phyloP scores from a whole-genome alignment of 495 filamentous ascomycete species.

The Cudoniella acicularis region DNA sequence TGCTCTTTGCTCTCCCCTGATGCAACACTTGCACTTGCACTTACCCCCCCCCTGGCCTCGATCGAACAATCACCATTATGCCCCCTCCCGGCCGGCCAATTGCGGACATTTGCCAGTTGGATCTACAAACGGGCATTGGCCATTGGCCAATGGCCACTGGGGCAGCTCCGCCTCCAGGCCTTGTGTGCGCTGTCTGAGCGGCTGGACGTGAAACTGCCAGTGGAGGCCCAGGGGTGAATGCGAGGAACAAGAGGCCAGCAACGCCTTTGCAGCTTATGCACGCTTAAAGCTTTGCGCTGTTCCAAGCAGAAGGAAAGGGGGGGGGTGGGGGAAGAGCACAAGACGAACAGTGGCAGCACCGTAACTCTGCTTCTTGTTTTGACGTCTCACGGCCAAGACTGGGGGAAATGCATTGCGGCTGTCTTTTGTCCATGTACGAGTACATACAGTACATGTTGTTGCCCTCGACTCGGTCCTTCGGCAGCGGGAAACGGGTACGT shows the following conservation, averaged over 20 bases:
- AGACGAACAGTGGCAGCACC: not conserved
- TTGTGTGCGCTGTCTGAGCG: constrained; percentile 4
- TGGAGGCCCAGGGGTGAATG: not conserved
- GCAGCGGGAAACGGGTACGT: not conserved
- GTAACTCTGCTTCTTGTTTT: not conserved
- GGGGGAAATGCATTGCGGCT: not conserved
- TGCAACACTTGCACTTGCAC: not conserved
- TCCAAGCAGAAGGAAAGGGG: constrained; percentile 9
- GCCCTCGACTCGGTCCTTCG: not conserved
- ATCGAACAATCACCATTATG: constrained; percentile 5
- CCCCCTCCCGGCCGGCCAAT: constrained; percentile 11
- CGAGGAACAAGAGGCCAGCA: not conserved
- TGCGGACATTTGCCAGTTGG: not conserved
- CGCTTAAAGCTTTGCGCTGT: not conserved
- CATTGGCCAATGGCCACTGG: constrained; percentile 2
- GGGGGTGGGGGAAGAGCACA: not conserved
- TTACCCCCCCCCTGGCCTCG: not conserved
- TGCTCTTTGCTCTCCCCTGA: no score
- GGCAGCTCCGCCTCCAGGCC: not conserved
- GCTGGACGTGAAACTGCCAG: constrained; percentile 6
- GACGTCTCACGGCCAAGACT: not conserved
- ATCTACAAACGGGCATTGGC: constrained; percentile 25
- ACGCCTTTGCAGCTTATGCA: not conserved
- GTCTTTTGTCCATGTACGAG: not conserved
- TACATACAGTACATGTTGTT: no score